Percentiles rank a stretch among this genome's conserved stretches.
These are phyloP conservation scores for Hordeum pubiflorum DNA, from an alignment of 202 grass and related monocot genomes.

Conservation along the genomic window DNA sequence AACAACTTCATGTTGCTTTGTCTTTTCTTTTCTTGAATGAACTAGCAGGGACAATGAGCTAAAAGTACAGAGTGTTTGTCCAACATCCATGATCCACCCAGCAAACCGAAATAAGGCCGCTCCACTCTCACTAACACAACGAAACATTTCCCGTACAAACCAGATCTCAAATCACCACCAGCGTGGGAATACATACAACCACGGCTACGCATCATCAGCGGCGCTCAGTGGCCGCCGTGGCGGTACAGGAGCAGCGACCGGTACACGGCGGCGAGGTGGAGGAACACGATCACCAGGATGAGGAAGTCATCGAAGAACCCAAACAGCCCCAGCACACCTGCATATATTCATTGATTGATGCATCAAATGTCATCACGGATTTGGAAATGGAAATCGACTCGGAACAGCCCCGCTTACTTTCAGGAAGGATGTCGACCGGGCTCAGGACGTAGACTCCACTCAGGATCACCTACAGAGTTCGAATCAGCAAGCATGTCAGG, in stretches of 20 bases:
- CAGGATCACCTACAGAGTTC: conserved; percentile 53
- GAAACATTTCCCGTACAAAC: not conserved
- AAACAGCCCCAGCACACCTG: conserved; percentile 70
- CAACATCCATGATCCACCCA: not conserved
- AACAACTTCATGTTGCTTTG: not conserved
- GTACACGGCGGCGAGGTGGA: conserved; percentile 78
- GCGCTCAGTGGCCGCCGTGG: conserved; percentile 46
- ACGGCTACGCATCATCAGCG: too few species aligned
- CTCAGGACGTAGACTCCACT: conserved; percentile 83
- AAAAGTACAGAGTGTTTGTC: not conserved
- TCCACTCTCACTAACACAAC: not conserved
- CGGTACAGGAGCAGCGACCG: conserved; percentile 81
- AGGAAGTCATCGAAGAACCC: conserved; percentile 76
- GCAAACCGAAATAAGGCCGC: not conserved
- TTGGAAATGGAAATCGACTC: not conserved
- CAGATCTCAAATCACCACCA: not conserved
- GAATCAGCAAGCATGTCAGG: conserved; percentile 14
- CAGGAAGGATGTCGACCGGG: conserved; percentile 77
- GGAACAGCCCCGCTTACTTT: conserved; percentile 37
- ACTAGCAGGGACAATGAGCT: not conserved
- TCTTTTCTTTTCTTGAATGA: not conserved
- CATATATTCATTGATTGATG: not conserved
- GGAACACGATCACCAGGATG: conserved; percentile 70
- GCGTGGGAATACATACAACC: not conserved
- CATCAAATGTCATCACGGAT: not conserved